phyloP scores from a whole-genome alignment of 169 alveolate species.

The Eimeria acervulina region DNA sequence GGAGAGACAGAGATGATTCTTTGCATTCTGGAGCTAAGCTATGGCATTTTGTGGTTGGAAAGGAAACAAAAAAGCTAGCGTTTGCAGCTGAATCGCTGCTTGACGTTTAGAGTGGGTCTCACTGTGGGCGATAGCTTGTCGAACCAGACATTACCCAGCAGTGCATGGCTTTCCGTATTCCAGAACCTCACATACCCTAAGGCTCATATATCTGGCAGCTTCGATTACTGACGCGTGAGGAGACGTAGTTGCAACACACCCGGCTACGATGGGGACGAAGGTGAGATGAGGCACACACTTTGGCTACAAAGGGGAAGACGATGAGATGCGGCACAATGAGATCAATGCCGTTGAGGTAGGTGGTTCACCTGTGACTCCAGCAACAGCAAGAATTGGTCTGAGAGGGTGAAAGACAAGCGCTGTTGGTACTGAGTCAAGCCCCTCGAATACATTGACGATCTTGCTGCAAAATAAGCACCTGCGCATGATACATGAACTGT shows the following conservation, averaged over 20 bases:
- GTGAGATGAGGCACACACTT: background rate
- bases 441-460: slow-evolving; percentile 25
- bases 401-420: slow-evolving; percentile 53
- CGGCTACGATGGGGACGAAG: background rate
- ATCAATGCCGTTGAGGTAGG: background rate
- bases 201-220: background rate
- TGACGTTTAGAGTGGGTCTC: background rate
- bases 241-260: background rate
- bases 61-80: background rate
- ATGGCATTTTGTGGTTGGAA: background rate
- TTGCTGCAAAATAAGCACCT: background rate
- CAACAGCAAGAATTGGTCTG: slow-evolving; percentile 28
- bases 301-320: no score
- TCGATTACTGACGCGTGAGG: background rate
- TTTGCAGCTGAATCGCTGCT: background rate
- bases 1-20: background rate
- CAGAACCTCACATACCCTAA: slow-evolving; percentile 81
- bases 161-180: slow-evolving; percentile 61
- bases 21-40: background rate
- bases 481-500: background rate
- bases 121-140: slow-evolving; percentile 80
- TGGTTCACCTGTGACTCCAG: slow-evolving; percentile 41
- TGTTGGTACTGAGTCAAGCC: slow-evolving; percentile 48
- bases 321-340: background rate
- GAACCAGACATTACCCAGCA: slow-evolving; percentile 67